Base-by-base conservation (phyloP, 1,139 yeast genomes). In the Pichia sp. region DNA sequence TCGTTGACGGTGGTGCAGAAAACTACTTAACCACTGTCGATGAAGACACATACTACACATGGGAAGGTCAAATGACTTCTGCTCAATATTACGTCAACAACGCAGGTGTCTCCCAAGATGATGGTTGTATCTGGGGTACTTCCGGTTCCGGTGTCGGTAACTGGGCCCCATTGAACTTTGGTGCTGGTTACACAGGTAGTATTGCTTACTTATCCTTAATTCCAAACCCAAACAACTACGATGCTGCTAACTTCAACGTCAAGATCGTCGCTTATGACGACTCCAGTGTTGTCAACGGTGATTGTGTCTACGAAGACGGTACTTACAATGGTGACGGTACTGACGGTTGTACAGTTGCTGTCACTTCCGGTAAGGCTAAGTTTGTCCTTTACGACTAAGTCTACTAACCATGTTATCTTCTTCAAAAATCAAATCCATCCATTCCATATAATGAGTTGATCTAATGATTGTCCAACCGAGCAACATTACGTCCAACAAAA, bases 161-260 rank as follows among this genome's bases (percentile, higher is more conserved):
- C 79, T 85, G 91, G 90, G 89, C 91, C 48, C 91, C 91, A 62
- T 76, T 85, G 59, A 82, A 79, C 62, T 73, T 84, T 58, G 93
- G 93, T 69, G 87, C 91, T 52, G 91, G 93, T 67, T 72, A 70
- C 60, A 58, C 65, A 6, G 67, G 67, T 57, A 86, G 85, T 58
- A 73, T 77, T 59, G 74, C 87, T 46, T 85, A 85, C 73, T 71
- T 85, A 61, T 84, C 91, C 2, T 75, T 85, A 70, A 85, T 85
- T 71, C 91, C 91, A 67, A 85, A 85, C 70, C 93, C 93, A 61
- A 85, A 85, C 75, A 85, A 85, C 75, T 56, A 60, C 46, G 68
- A 71, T 37, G 68, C 85, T 48, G 76, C 83, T 52, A 83, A 83
- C 75, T 85, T 69, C 72, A 83, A 76, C 60, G 80, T 85, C 54